These are phyloP conservation scores for Debaryomyces nepalensis DNA, from an alignment of 1,139 yeast species.

Conservation along the genomic window DNA sequence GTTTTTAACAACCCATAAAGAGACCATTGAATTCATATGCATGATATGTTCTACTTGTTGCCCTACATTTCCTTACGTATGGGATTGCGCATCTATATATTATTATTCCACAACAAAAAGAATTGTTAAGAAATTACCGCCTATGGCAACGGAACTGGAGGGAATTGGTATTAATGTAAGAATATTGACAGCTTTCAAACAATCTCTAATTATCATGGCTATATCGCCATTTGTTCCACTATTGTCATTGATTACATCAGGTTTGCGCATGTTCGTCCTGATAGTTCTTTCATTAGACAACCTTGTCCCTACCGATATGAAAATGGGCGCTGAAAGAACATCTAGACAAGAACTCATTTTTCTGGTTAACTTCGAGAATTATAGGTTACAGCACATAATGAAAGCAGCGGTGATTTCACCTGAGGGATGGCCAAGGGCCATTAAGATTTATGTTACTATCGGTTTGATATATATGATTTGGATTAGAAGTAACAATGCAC, in stretches of 20 bases:
- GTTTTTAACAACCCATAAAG: neutral
- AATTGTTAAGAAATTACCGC: constrained; percentile 37
- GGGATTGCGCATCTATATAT: constrained; percentile 23
- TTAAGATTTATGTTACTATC: constrained; percentile 24
- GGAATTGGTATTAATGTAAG: constrained; percentile 26
- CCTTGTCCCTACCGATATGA: neutral
- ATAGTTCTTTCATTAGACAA: neutral
- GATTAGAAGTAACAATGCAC: constrained; percentile 41
- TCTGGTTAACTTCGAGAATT: neutral
- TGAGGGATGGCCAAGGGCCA: constrained; percentile 19
- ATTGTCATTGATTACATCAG: neutral
- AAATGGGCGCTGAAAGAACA: no score
- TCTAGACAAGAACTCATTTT: neutral
- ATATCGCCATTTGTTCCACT: constrained; percentile 29
- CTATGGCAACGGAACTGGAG: constrained; percentile 25
- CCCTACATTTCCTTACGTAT: constrained; percentile 17
- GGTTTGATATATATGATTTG: constrained; percentile 35
- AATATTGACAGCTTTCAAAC: constrained; percentile 30
- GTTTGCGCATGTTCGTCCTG: neutral
- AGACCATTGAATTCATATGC: neutral
- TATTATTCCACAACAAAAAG: constrained; percentile 35
- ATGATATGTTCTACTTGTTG: constrained; percentile 9
- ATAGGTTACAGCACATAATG: neutral
- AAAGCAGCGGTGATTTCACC: neutral
- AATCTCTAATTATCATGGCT: constrained; percentile 34